Conservation (phyloP, 2,329 filamentous ascomycete genomes). For the Colletotrichum zoysiae region DNA sequence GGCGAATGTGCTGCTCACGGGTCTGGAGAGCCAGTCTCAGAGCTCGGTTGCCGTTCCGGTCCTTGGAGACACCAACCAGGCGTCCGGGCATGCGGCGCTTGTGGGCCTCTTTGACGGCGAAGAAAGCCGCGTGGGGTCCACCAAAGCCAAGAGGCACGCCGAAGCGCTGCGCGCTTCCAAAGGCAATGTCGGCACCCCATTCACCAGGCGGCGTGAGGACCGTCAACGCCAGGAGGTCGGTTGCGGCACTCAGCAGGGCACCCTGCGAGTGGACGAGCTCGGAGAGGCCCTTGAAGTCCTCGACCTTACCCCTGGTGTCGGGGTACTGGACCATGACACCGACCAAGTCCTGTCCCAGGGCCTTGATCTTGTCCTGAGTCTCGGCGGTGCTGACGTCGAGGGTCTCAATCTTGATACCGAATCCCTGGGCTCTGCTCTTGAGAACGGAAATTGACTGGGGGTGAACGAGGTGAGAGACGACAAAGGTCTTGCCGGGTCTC, state of each 20-base stretch:
- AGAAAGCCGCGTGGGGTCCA: conserved; percentile 97
- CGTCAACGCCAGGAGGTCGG: conserved; percentile 89
- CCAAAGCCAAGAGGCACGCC: conserved; percentile 93
- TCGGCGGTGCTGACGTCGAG: conserved; percentile 77
- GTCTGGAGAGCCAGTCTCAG: conserved; percentile 90
- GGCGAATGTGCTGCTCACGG: conserved; percentile 93
- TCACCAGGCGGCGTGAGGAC: conserved; percentile 90
- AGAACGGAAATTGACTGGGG: conserved; percentile 89
- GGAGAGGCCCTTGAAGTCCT: conserved; percentile 80
- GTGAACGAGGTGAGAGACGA: conserved; percentile 86
- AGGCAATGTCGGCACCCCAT: conserved; percentile 94
- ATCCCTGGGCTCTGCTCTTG: conserved; percentile 88
- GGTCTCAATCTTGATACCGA: conserved; percentile 83
- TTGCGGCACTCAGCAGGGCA: conserved; percentile 86
- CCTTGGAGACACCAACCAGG: conserved; percentile 91
- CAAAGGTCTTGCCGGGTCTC: conserved; percentile 80
- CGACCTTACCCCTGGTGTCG: conserved; percentile 85
- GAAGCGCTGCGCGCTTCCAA: conserved; percentile 91
- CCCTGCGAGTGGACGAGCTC: conserved; percentile 82
- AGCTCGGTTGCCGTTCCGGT: conserved; percentile 84
- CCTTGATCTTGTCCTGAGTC: conserved; percentile 73
- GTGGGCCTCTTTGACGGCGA: conserved; percentile 89
- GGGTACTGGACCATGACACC: conserved; percentile 97
- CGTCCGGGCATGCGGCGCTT: conserved; percentile 96
- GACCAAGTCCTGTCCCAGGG: conserved; percentile 83